phyloP scores from a whole-genome alignment of 768 basidiomycete genomes.

The Suillus decipiens region DNA sequence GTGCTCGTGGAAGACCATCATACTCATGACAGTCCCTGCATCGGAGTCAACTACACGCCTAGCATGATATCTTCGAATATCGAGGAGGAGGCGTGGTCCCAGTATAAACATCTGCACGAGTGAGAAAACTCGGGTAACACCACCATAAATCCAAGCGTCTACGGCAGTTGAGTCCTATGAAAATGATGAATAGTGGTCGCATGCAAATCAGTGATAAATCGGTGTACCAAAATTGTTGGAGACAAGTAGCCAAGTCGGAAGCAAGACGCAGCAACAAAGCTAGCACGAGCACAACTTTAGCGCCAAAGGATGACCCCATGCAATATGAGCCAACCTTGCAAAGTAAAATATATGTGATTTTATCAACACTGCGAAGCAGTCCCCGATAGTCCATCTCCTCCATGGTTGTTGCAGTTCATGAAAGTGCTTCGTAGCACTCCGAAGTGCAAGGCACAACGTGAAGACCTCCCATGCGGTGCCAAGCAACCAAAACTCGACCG shows the following conservation, averaged over 20 bases:
- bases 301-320: not conserved
- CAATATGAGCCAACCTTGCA: not conserved
- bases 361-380: not conserved
- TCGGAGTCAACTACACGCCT: not conserved
- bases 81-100: not conserved
- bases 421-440: not conserved
- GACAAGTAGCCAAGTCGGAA: not conserved
- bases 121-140: not conserved
- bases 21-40: not conserved
- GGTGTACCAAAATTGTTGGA: not conserved
- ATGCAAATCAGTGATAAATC: not conserved
- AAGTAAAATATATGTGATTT: slow-evolving; percentile 2
- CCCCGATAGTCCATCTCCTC: not conserved
- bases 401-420: not conserved
- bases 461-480: not conserved
- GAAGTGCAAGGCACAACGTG: not conserved
- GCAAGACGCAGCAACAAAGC: not conserved
- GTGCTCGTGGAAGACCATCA: not conserved
- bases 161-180: not conserved
- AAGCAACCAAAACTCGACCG: not conserved
- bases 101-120: slow-evolving; percentile 2
- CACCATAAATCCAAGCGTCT: not conserved
- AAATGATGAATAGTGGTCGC: not conserved
- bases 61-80: not conserved
- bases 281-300: not conserved